Base-by-base conservation (phyloP, 2,329 filamentous ascomycete genomes). In the Clarireedia hainanense region DNA sequence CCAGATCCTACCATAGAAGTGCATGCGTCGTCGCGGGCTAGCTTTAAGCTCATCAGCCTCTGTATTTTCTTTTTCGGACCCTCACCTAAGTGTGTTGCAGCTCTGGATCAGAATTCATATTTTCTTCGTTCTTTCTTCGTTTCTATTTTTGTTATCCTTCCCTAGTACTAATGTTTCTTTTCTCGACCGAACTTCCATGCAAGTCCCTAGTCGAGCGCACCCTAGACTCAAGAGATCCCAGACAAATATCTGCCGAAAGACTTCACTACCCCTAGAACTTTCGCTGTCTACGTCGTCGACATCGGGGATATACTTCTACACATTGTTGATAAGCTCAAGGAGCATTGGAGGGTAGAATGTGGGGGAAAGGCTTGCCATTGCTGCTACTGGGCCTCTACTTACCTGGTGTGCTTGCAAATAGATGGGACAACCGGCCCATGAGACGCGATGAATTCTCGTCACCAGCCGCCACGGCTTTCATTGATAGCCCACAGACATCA, bases 381-480 rank as follows among this genome's bases (percentile, higher is more conserved):
- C 34, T 65, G 20, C 46, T 65, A 26, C 46, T 68, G 45, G 63
- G 57, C 57, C 58, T 64, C 53, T 65, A 56, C 57, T 57, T 64
- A 47, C 59, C 62, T 43, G 26, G 62, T 43, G 52, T 56, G 48
- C 50, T 62, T 36, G 63, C 63, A 27, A 58, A 61, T 42, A 56
- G 52, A 59, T 55, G 58, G 54, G 56, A 50, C 37, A 47, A 60
- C 50, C 54, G 60, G 39, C 26, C 62, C 34, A 50, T 63, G n/a
- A 60, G 61, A 57, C 61, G 64, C 30, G 66, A 66, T 61, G 59
- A 49, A 59, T 59, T 61, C 42, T 60, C 52, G 23, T 63, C 58
- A 50, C 46, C 50, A 30, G 56, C 57, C 12, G 55, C 60, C 23
- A n/a, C 42, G 9, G 53, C 61, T 24, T 40, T 49, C 24, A 57